Conservation (phyloP, 2,329 filamentous ascomycete genomes). For the Trichoderma gracile region DNA sequence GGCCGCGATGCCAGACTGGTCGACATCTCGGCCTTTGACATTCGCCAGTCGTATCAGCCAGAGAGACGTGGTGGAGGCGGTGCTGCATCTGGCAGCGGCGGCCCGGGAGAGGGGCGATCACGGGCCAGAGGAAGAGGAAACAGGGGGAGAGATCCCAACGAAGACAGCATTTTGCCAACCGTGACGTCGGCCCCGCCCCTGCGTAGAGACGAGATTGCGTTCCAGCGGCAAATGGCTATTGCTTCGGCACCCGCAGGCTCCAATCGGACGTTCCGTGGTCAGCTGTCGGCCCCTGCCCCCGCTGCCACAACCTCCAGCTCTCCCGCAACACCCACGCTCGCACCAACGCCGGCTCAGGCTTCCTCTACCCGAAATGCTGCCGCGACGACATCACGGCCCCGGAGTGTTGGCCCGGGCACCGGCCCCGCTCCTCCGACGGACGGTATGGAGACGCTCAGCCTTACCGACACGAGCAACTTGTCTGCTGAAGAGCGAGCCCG, state of each 20-base stretch:
- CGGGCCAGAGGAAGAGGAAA: conserved; percentile 42
- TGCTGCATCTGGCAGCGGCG: not conserved
- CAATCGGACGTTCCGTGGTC: conserved; percentile 79
- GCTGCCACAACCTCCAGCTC: conserved; percentile 29
- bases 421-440: conserved; percentile 31
- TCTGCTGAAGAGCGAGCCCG: conserved; percentile 80
- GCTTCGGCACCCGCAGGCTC: conserved; percentile 82
- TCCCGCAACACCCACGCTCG: conserved; percentile 31
- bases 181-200: conserved; percentile 69
- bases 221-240: conserved; percentile 88
- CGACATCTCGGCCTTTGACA: conserved; percentile 84
- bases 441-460: conserved; percentile 53
- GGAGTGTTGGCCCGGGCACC: conserved; percentile 28
- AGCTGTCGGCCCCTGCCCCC: conserved; percentile 58
- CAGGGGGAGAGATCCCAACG: conserved; percentile 84
- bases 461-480: conserved; percentile 54
- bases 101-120: conserved; percentile 41
- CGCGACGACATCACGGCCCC: conserved; percentile 18
- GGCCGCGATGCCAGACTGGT: conserved; percentile 81
- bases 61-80: conserved; percentile 51
- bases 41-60: conserved; percentile 69
- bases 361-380: conserved; percentile 23
- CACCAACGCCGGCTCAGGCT: conserved; percentile 29
- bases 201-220: conserved; percentile 83
- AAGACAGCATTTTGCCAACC: conserved; percentile 67